phyloP scores from a whole-genome alignment of 2,329 filamentous ascomycete genomes.

The Penicillium paneum region DNA sequence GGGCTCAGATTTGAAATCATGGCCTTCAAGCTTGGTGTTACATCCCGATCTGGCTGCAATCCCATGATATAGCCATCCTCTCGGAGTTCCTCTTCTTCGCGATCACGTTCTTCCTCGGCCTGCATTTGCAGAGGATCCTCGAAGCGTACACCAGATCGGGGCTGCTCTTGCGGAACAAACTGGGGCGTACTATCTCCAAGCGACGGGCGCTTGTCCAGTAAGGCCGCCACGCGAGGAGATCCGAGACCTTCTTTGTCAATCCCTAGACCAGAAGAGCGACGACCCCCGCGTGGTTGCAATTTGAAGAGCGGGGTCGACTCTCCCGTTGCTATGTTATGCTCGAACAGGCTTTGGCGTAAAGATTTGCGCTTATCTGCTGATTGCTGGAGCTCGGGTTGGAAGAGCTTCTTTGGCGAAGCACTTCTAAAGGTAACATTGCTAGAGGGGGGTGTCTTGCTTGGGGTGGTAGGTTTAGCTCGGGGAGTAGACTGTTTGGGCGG shows the following conservation, averaged over 20 bases:
- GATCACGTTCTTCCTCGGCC: conserved; percentile 61
- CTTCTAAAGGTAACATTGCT: conserved; percentile 47
- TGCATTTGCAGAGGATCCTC: conserved; percentile 63
- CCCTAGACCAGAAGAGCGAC: conserved; percentile 65
- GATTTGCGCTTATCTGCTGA: conserved; percentile 39
- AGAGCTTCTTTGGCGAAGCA: conserved; percentile 51
- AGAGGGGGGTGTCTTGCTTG: conserved; percentile 51
- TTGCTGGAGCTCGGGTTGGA: conserved; percentile 41
- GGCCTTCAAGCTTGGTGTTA: conserved; percentile 66
- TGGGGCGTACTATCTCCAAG: conserved; percentile 64
- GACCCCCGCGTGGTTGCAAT: conserved; percentile 56
- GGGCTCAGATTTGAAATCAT: conserved; percentile 77
- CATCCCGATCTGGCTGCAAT: conserved; percentile 56
- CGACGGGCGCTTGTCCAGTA: conserved; percentile 68
- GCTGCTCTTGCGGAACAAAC: conserved; percentile 56
- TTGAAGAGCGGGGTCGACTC: conserved; percentile 61
- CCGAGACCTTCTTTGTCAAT: conserved; percentile 69
- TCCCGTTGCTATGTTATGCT: conserved; percentile 53
- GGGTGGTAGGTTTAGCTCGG: conserved; percentile 46
- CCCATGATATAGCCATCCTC: conserved; percentile 54
- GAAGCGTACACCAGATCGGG: conserved; percentile 57
- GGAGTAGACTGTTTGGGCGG: conserved; percentile 47
- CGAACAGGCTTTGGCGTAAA: conserved; percentile 50
- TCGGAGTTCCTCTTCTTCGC: conserved; percentile 58
- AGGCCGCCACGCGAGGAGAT: conserved; percentile 68